These are phyloP conservation scores for Colletotrichum trifolii DNA, from an alignment of 2,329 filamentous ascomycete species.

Conservation along the genomic window DNA sequence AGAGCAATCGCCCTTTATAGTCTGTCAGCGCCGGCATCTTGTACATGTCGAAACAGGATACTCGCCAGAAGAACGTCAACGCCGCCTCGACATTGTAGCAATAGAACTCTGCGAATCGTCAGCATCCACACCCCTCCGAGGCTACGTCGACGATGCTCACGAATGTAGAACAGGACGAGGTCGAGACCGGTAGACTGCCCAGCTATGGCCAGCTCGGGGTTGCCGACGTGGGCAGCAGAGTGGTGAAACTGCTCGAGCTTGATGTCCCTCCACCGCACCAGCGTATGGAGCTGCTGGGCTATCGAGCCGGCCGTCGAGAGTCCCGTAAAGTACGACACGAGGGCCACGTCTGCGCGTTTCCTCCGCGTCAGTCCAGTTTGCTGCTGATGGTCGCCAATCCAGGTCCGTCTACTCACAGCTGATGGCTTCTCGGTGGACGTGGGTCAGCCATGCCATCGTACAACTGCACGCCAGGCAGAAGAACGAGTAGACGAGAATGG, in stretches of 20 bases:
- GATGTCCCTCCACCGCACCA: conserved; percentile 52
- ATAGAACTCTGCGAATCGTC: conserved; percentile 55
- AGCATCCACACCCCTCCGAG: not conserved
- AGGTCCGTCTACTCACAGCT: conserved; percentile 50
- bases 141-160: conserved; percentile 41
- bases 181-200: conserved; percentile 54
- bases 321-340: conserved; percentile 50
- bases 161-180: conserved; percentile 59
- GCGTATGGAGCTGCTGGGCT: conserved; percentile 55
- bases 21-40: not conserved
- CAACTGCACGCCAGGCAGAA: conserved; percentile 47
- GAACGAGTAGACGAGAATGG: conserved; percentile 49
- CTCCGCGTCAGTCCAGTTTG: conserved; percentile 17
- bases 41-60: not conserved
- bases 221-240: conserved; percentile 46
- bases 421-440: conserved; percentile 51
- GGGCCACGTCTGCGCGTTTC: conserved; percentile 49
- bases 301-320: conserved; percentile 52
- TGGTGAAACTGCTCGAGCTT: conserved; percentile 52
- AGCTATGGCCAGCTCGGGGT: conserved; percentile 55
- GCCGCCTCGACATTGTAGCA: conserved; percentile 61
- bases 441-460: conserved; percentile 51
- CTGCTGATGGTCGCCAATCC: not conserved
- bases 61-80: conserved; percentile 58
- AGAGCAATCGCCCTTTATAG: conserved; percentile 49